Evolutionary conservation across 257 asterid species (phyloP).

Genomic region (Scutellaria baicalensis): DNA sequence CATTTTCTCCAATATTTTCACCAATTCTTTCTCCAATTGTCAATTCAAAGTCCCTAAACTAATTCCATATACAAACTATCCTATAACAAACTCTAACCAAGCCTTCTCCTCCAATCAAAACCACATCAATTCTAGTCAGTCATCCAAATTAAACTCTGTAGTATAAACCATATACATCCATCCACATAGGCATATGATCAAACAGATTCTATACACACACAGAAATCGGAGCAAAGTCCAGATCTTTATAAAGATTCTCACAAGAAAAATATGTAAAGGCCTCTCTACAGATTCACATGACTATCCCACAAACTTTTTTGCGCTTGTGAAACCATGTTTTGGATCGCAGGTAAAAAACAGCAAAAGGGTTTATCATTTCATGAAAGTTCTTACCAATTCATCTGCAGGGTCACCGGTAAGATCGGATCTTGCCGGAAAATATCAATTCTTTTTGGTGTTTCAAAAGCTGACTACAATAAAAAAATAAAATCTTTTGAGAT

Average conservation of each 20-base stretch:
- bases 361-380: conserved; percentile 45
- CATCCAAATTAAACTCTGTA: not conserved
- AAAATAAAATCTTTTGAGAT: not conserved
- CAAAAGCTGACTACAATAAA: conserved; percentile 4
- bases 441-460: not conserved
- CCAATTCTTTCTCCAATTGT: not conserved
- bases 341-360: conserved; percentile 27
- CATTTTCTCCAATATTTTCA: conserved; percentile 34
- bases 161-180: not conserved
- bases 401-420: conserved; percentile 14
- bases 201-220: not conserved
- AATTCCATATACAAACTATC: not conserved
- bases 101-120: not conserved
- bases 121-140: not conserved
- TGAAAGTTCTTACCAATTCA: conserved; percentile 15
- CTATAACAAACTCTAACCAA: not conserved
- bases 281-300: conserved; percentile 2
- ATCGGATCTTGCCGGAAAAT: conserved; percentile 29
- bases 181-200: not conserved
- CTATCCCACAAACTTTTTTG: conserved; percentile 16
- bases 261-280: not conserved
- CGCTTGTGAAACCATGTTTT: conserved; percentile 49
- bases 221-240: not conserved
- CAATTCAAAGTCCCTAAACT: not conserved
- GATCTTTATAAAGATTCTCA: not conserved